Conservation (phyloP, 2,329 filamentous ascomycete species). For the Scleromitrula shiraiana region DNA sequence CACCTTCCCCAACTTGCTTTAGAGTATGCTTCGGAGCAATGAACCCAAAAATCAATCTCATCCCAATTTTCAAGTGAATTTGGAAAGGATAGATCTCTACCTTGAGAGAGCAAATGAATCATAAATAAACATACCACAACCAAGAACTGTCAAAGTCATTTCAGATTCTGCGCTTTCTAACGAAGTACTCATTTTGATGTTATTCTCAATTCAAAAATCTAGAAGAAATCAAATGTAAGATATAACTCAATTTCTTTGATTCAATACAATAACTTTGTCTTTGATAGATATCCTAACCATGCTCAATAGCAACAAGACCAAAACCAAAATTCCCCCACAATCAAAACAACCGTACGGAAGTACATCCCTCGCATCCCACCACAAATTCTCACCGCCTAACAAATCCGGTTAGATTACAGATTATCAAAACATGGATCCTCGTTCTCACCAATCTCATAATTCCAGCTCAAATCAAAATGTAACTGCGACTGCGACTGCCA, state of each 20-base stretch:
- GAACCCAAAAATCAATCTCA: too few relatives aligned
- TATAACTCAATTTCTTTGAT: not conserved
- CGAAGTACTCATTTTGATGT: not conserved
- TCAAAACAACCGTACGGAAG: too few relatives aligned
- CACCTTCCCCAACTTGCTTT: too few relatives aligned
- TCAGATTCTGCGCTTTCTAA: slow-evolving; percentile 23
- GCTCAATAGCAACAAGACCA: too few relatives aligned
- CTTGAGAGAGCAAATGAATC: too few relatives aligned
- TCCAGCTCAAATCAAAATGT: not conserved
- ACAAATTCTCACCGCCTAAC: not conserved
- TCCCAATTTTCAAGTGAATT: too few relatives aligned
- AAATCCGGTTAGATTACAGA: not conserved
- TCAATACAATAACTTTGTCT: too few relatives aligned
- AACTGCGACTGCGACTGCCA: too few relatives aligned
- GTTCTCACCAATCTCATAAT: not conserved
- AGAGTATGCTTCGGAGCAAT: too few relatives aligned
- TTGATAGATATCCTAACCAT: too few relatives aligned
- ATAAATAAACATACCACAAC: slow-evolving; percentile 56
- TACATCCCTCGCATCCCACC: not conserved
- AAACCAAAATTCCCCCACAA: not conserved
- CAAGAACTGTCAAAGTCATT: slow-evolving; percentile 71
- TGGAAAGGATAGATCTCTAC: too few relatives aligned
- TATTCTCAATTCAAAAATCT: not conserved
- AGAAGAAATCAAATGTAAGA: not conserved
- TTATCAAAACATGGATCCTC: not conserved